These are phyloP conservation scores for Pyrus hybrid DNA, from an alignment of 331 rosid species.

Conservation along the genomic window DNA sequence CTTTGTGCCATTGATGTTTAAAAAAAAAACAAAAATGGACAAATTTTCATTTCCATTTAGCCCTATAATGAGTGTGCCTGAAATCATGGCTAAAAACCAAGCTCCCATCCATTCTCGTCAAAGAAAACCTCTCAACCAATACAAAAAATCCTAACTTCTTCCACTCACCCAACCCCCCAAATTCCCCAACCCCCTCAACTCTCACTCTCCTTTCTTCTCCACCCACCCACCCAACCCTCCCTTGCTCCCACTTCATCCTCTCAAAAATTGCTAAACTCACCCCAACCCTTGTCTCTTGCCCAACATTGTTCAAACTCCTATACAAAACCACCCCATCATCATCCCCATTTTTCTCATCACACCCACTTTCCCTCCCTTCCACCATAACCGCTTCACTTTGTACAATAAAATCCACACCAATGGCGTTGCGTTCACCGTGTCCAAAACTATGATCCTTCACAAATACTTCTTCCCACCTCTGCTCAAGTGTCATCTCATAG, in stretches of 20 bases:
- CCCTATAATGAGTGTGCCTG: constrained; percentile 41
- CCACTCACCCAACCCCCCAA: constrained; percentile 37
- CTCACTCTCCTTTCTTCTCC: constrained; percentile 18
- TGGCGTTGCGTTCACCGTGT: constrained; percentile 7
- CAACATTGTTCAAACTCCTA: constrained; percentile 5
- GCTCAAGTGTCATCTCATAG: constrained; percentile 68
- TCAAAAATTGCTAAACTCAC: constrained; percentile 19
- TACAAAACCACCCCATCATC: constrained; percentile 16
- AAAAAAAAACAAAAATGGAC: background rate
- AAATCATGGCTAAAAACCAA: constrained; percentile 35
- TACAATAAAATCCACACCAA: constrained; percentile 41
- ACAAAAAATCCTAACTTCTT: constrained; percentile 45
- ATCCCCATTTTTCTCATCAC: constrained; percentile 6
- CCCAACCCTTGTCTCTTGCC: constrained; percentile 12
- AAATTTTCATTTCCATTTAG: constrained; percentile 50
- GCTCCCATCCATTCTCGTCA: constrained; percentile 49
- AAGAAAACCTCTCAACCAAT: constrained; percentile 50
- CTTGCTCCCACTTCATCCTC: constrained; percentile 32
- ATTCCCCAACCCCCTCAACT: constrained; percentile 43
- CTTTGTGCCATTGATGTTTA: background rate
- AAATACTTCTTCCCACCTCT: constrained; percentile 57
- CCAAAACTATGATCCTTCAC: constrained; percentile 10
- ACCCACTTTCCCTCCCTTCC: constrained; percentile 32
- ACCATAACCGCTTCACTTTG: constrained; percentile 38
- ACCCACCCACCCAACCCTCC: constrained; percentile 16